Evolutionary conservation across 345 rosid species (phyloP), one percentile per base, ranked within the genome.

Genomic region (Toxicodendron radicans): DNA sequence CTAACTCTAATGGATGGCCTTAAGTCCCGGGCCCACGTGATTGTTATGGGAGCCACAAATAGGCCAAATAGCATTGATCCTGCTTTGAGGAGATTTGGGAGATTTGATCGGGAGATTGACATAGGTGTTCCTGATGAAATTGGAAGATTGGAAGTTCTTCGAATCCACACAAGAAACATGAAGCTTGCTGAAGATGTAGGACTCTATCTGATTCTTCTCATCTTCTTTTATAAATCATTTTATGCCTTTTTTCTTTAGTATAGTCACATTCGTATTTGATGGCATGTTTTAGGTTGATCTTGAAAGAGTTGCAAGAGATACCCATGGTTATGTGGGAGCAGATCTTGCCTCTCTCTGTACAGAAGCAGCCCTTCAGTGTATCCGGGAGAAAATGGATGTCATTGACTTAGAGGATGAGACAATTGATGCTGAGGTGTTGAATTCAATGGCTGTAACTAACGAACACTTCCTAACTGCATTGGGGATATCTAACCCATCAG

Each of bases 1-100:
- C 61, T 76, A 35, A 64, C 79, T 17, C 43, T 76, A 49, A 76
- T 76, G 79, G 79, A 76, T 64, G 78, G 79, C 8, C 75, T 76
- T 14, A 76, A 76, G 71, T 66, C 83, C 21, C 83, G 84, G 38
- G 81, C 78, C 2, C 88, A 85, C 74, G 88, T 82, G 52, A 85
- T 85, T 71, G 88, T 85, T 33, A 85, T 85, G n/a, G 88, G 86
- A 13, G 88, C 86, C 73, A 85, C 86, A n/a, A 85, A 85, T 76
- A 81, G 88, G 33, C 88, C 88, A 18, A 85, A 85, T 70, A 85
- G 88, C 56, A 68, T 85, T 45, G 88, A 85, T 65, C 84, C 88
- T 30, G 84, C 88, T 45, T 68, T 85, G 53, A 85, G 88, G 65
- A 76, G 88, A 78, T 85, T 85, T 56, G 86, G 88, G 12, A 80